Base-by-base conservation (phyloP, 257 asterid genomes). In the Nicotiana paniculata region DNA sequence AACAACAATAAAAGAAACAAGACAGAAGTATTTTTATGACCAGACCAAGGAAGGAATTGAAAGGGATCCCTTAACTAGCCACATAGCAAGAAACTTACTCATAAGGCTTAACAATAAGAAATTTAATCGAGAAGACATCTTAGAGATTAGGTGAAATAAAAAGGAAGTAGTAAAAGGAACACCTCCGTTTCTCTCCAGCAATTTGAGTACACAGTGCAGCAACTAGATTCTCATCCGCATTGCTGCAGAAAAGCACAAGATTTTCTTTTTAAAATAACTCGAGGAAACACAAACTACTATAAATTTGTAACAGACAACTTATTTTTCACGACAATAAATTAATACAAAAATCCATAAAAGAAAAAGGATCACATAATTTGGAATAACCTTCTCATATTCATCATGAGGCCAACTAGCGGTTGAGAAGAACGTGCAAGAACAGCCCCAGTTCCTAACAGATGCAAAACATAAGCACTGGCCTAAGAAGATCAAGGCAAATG, bases 401-500 rank as follows among this genome's bases (percentile, higher is more conserved):
- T 94, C 98, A 96, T 93, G 85, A 96, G 90, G 63, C 99, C 99
- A 86, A 96, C 98, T 83, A 94, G 83, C 26, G 99, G 99, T 74
- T 96, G 99, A 46, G 99, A 93, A 58, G 99, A 96, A 82, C 99
- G 97, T 30, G 99, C 99, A 77, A 96, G 91, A 81, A 96, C 98
- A 85, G 98, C 99, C 81, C 98, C 97, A 35, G 97, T 96, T 82
- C 89, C 97, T 95, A 86, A 88, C 26, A 89, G 83, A 80, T 81
- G 84, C 85, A 77, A 85, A 65, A 82, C 75, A 83, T 37, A 58
- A 83, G 80, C 57, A 84, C 54, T 18, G 24, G 54, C 77, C 53
- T 18, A 53, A 66, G 69, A 77, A 79, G 58, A 46, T 74, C 76
- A 80, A 83, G 54, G 82, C 37, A 79, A 67, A 68, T 80, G 81